phyloP scores from a whole-genome alignment of 2,329 filamentous ascomycete species.

The Penicillium sp. region DNA sequence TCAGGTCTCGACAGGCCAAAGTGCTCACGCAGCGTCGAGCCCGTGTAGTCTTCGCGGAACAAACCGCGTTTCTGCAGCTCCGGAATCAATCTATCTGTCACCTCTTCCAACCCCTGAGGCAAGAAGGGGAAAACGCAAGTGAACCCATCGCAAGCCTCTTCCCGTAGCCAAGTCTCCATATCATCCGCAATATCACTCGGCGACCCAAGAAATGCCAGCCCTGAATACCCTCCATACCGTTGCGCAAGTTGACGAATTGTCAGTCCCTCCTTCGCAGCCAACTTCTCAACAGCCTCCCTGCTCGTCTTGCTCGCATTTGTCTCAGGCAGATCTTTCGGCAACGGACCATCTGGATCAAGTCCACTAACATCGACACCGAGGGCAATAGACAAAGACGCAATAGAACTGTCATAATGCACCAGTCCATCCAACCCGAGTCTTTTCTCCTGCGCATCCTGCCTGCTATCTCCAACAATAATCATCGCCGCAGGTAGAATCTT shows the following conservation, averaged over 20 bases:
- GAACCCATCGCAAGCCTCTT: slow-evolving; percentile 51
- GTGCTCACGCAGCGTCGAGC: slow-evolving; percentile 52
- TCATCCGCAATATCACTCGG: slow-evolving; percentile 47
- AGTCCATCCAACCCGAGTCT: slow-evolving; percentile 49
- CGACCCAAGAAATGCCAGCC: slow-evolving; percentile 51
- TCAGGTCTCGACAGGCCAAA: slow-evolving; percentile 49
- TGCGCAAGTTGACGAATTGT: slow-evolving; percentile 52
- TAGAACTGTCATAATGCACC: slow-evolving; percentile 53
- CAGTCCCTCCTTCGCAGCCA: slow-evolving; percentile 45
- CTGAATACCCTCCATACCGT: slow-evolving; percentile 49
- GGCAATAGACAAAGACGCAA: slow-evolving; percentile 50
- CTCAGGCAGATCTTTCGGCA: slow-evolving; percentile 50
- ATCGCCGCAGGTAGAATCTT: slow-evolving; percentile 53
- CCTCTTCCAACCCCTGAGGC: slow-evolving; percentile 50
- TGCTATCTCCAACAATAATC: slow-evolving; percentile 48
- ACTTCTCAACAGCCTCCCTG: slow-evolving; percentile 43
- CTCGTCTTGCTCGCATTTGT: slow-evolving; percentile 53
- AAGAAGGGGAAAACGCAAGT: slow-evolving; percentile 50
- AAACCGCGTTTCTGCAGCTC: slow-evolving; percentile 51
- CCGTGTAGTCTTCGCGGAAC: slow-evolving; percentile 52
- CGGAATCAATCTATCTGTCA: slow-evolving; percentile 46
- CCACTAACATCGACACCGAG: slow-evolving; percentile 48
- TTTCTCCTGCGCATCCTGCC: slow-evolving; percentile 49
- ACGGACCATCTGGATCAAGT: slow-evolving; percentile 48
- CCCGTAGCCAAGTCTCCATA: slow-evolving; percentile 46